Base-by-base conservation (phyloP, 345 rosid species). In the Eucalyptus cloeziana region DNA sequence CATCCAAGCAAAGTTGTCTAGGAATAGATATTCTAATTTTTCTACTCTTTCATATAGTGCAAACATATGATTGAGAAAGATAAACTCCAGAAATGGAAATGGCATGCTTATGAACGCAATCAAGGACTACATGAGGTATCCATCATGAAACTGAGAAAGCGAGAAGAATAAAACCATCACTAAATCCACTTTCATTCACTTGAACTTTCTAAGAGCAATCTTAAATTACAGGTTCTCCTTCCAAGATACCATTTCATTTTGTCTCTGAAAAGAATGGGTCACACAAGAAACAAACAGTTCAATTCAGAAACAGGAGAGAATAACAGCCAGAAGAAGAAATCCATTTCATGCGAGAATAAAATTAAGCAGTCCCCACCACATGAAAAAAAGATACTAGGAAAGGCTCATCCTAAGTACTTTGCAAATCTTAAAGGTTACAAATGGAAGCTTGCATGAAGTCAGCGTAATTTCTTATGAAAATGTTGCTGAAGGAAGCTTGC, bases 401-500 rank as follows among this genome's bases (percentile, higher is more conserved):
- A 40, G 85, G 85, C 44, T 40, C 16, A 10, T 76, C 83, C 47
- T 21, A 76, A 40, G 85, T 76, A 40, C 85, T 76, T 40, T 0
- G 30, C 30, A 76, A 76, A 76, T 76, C 85, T 76, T 11, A 22
- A 40, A 22, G 16, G 85, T 12, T 21, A 76, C 14, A 76, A 40
- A 76, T 40, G 30, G 85, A 40, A 37, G 47, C 47, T 21, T 37
- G 47, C 25, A 40, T 76, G 8, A 76, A 6, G 47, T 40, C 8
- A 76, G 47, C 30, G 3, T 11, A 44, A 76, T 76, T 76, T 76
- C 47, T 76, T 76, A 37, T 37, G 47, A 76, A 76, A 76, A 76
- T 76, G 30, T 76, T 76, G 47, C 86, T 92, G 88, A 64, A 91
- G 88, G 93, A 88, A 89, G 91, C 93, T 91, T 90, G 86, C 89